A percentile compares a stretch with the other conserved stretches of the same genome.
These are phyloP conservation scores for Berberis vulgaris DNA, from an alignment of 164 flowering plant genomes.

Conservation along the genomic window DNA sequence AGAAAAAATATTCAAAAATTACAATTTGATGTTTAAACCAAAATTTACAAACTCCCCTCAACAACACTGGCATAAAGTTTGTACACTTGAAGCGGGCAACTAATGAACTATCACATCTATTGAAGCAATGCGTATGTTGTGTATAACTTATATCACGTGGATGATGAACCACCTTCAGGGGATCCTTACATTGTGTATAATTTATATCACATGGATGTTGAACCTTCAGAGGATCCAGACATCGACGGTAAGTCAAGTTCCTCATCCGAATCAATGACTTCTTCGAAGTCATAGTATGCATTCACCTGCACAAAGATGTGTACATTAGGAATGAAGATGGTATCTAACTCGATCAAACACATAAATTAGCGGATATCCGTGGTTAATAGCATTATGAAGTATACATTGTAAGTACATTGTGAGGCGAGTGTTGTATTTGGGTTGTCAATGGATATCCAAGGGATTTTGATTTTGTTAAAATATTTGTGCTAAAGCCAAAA, in stretches of 20 bases:
- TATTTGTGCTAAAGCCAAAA: background rate
- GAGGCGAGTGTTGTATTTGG: too few species aligned
- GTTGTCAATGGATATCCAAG: too few species aligned
- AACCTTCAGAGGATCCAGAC: slow-evolving; percentile 14
- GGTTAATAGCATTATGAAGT: too few species aligned
- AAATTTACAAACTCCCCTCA: background rate
- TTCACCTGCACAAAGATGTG: slow-evolving; percentile 45
- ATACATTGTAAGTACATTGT: too few species aligned
- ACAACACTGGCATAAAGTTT: background rate
- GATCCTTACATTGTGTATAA: background rate
- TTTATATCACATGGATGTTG: slow-evolving; percentile 4
- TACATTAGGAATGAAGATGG: background rate
- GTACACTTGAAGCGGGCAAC: background rate
- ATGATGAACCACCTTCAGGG: slow-evolving; percentile 10
- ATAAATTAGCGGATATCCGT: background rate
- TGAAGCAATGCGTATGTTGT: background rate
- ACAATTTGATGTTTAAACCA: background rate
- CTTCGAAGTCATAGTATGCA: slow-evolving; percentile 63
- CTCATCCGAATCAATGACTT: slow-evolving; percentile 85
- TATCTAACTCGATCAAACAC: background rate
- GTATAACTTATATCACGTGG: slow-evolving; percentile 1
- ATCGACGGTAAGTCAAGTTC: slow-evolving; percentile 68
- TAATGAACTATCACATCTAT: background rate
- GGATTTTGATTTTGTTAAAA: too few species aligned
- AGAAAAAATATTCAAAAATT: background rate